Evolutionary conservation across 495 filamentous ascomycete genomes (phyloP), one percentile per base, ranked within the genome.

Genomic region (Cenococcum geophilum): DNA sequence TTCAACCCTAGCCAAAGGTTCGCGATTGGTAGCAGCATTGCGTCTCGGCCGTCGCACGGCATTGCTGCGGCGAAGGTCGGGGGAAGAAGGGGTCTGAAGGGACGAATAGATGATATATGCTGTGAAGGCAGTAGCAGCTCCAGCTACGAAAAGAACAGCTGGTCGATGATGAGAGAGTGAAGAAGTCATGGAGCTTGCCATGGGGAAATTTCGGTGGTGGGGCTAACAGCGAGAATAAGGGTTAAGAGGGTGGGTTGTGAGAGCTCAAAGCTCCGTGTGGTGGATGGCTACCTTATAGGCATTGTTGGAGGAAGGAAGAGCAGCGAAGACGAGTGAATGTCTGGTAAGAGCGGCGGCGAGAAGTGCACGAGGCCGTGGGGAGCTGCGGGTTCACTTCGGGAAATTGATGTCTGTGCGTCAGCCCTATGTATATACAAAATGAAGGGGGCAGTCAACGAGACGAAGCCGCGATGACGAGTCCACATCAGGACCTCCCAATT

Each of bases 61-160:
- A 67, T 85, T 85, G 63, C 83, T 82, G 37, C 84, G 73, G 58
- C 79, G 84, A 6, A 87, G 71, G 18, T 35, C 22, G 2, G 11
- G 34, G 22, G 56, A 49, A 1, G 59, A 35, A 18, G 36, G 37
- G 14, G 25, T 20, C 4, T 57, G 37, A 51, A 50, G 11, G 35
- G 45, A 48, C 16, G 25, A 61, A 62, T 69, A 72, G n/a, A 70
- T 22, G 23, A 58, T 50, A 61, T 69, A 73, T 16, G 61, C 56
- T 27, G 64, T 51, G 36, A 56, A 66, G 9, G 58, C 65, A 50
- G 72, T 66, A 9, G 66, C 69, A 25, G 62, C 57, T 12, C 63
- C 64, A 20, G 65, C 57, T 18, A 68, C 16, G 18, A 57, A 59
- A 22, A 70, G 62, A 18, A 73, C 48, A 14, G 68, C 68, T 5